Evolutionary conservation across 202 grass and related monocot genomes (phyloP).

Genomic region (Carex arenaria): DNA sequence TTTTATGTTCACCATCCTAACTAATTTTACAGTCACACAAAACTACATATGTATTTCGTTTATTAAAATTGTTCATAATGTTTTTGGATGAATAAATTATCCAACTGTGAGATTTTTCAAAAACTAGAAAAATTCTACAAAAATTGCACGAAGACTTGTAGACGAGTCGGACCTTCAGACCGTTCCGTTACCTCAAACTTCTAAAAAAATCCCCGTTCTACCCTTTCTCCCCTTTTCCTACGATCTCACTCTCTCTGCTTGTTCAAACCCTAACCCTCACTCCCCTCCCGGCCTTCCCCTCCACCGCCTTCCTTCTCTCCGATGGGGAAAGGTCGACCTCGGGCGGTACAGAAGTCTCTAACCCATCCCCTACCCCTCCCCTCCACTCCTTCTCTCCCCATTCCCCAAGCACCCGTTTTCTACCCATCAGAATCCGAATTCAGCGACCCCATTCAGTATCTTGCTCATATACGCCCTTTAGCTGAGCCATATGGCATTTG

Average conservation of each 20-base stretch:
- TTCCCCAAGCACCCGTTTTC: slow-evolving; percentile 71
- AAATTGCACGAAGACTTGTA: not conserved
- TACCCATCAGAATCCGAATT: slow-evolving; percentile 80
- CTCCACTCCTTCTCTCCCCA: not conserved
- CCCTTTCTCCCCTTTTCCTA: not conserved
- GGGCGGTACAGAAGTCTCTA: slow-evolving; percentile 11
- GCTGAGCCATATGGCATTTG: slow-evolving; percentile 88
- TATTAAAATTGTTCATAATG: not conserved
- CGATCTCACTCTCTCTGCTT: not conserved
- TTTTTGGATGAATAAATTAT: not conserved
- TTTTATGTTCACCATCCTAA: no score
- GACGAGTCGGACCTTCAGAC: not conserved
- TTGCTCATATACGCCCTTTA: slow-evolving; percentile 59
- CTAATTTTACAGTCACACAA: no score
- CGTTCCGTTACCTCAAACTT: slow-evolving; percentile 9
- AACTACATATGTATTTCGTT: no score
- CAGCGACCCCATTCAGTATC: slow-evolving; percentile 59
- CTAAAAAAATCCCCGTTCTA: not conserved
- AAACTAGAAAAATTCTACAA: not conserved
- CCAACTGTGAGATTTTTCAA: not conserved
- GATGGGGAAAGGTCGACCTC: slow-evolving; percentile 38
- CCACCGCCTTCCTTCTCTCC: not conserved
- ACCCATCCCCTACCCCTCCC: not conserved
- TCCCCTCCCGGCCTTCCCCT: not conserved
- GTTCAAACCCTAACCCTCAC: slow-evolving; percentile 35